Conservation (phyloP, 164 flowering plant genomes). For the Annona squamosa region DNA sequence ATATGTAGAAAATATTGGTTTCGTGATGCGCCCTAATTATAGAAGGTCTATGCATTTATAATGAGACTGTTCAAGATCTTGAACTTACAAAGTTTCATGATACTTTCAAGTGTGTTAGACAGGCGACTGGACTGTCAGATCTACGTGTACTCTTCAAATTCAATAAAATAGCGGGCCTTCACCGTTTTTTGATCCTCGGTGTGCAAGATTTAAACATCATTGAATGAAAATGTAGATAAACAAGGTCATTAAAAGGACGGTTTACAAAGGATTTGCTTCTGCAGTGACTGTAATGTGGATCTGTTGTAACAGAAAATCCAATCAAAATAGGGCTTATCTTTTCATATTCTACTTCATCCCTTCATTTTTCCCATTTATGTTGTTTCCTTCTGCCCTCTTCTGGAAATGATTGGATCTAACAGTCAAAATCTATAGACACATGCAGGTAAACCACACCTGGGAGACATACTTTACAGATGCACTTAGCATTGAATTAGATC, state of each 20-base stretch:
- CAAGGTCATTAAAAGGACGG: too few species aligned
- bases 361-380: background rate
- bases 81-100: too few species aligned
- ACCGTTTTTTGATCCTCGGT: too few species aligned
- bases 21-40: too few species aligned
- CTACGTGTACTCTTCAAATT: too few species aligned
- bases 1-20: too few species aligned
- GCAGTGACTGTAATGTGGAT: background rate
- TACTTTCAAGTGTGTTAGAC: too few species aligned
- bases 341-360: background rate
- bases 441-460: conserved; percentile 2
- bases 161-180: too few species aligned
- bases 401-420: conserved; percentile 2
- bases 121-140: too few species aligned
- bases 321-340: background rate
- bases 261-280: too few species aligned
- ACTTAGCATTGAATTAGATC: background rate
- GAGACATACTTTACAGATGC: conserved; percentile 5
- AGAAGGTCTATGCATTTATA: too few species aligned
- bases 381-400: background rate
- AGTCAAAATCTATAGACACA: background rate
- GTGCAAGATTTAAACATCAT: background rate
- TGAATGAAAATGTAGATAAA: background rate
- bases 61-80: too few species aligned
- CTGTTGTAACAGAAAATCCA: background rate